A percentile compares a stretch with the other conserved stretches of the same genome.
Evolutionary conservation across 768 basidiomycete genomes (phyloP).

Genomic region (Holtermanniella nyarrowii): DNA sequence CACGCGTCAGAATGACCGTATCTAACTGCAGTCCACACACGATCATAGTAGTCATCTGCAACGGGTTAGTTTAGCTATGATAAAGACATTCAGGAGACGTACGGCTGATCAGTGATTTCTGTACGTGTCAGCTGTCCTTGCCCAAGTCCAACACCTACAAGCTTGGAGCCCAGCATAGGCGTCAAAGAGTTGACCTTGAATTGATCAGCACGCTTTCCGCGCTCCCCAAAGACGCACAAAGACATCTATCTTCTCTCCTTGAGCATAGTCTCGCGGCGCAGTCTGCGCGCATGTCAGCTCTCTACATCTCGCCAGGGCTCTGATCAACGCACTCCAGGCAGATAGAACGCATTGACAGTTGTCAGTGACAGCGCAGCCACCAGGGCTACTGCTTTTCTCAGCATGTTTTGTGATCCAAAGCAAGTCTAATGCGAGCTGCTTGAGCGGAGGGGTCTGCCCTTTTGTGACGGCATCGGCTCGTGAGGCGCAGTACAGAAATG

Average conservation of each 20-base stretch:
- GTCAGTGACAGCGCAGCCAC: conserved; percentile 3
- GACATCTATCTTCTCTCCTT: conserved; percentile 56
- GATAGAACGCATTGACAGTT: conserved; percentile 59
- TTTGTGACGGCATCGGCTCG: too few species aligned
- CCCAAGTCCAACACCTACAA: conserved; percentile 17
- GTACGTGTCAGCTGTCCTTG: conserved; percentile 10
- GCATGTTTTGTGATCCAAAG: too few species aligned
- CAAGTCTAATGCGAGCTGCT: too few species aligned
- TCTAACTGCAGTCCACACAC: not conserved
- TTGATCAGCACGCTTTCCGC: not conserved
- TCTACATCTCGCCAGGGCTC: not conserved
- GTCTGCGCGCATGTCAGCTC: conserved; percentile 32
- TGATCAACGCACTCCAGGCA: conserved; percentile 49
- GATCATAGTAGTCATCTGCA: conserved; percentile 86
- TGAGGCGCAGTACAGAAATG: too few species aligned
- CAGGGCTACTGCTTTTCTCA: too few species aligned
- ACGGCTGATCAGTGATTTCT: conserved; percentile 93
- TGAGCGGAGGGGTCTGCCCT: too few species aligned
- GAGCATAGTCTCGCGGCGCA: conserved; percentile 69
- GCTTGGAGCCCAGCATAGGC: conserved; percentile 55
- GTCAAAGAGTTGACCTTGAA: conserved; percentile 68
- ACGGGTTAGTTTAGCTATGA: conserved; percentile 10
- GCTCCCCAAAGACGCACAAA: conserved; percentile 5
- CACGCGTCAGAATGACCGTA: not conserved
- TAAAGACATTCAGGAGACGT: conserved; percentile 21